Conservation (phyloP, 1,139 yeast genomes). For the Protomyces inundatus region DNA sequence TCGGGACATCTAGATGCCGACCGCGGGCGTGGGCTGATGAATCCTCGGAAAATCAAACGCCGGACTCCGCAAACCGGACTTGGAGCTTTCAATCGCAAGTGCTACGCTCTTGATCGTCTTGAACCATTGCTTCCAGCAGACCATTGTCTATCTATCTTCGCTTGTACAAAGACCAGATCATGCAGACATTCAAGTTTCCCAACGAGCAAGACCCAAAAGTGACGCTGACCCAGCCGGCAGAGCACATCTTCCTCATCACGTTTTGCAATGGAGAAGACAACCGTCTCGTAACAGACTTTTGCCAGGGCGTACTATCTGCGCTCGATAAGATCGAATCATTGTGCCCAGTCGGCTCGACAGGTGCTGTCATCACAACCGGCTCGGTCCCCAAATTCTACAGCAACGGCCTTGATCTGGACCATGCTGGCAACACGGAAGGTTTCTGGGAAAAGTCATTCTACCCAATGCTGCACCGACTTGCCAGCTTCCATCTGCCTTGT, state of each 20-base stretch:
- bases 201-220: not conserved
- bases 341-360: conserved; percentile 30
- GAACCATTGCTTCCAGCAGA: too few species aligned
- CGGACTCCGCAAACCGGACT: too few species aligned
- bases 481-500: conserved; percentile 43
- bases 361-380: conserved; percentile 41
- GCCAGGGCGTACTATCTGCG: conserved; percentile 39
- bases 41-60: too few species aligned
- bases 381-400: conserved; percentile 40
- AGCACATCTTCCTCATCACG: conserved; percentile 35
- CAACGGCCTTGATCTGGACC: conserved; percentile 42
- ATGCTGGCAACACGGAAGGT: conserved; percentile 37
- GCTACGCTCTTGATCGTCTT: too few species aligned
- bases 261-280: conserved; percentile 40
- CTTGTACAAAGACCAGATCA: not conserved
- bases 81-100: too few species aligned
- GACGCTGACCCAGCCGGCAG: not conserved
- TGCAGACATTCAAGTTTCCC: not conserved
- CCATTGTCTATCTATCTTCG: too few species aligned
- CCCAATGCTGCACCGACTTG: conserved; percentile 37
- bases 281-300: conserved; percentile 37
- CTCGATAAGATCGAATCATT: conserved; percentile 36
- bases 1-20: too few species aligned
- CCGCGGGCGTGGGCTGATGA: too few species aligned
- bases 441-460: conserved; percentile 39